A percentile compares a stretch with the other conserved stretches of the same genome.
Evolutionary conservation across 768 basidiomycete species (phyloP).

Genomic region (Boletus rex-veris): DNA sequence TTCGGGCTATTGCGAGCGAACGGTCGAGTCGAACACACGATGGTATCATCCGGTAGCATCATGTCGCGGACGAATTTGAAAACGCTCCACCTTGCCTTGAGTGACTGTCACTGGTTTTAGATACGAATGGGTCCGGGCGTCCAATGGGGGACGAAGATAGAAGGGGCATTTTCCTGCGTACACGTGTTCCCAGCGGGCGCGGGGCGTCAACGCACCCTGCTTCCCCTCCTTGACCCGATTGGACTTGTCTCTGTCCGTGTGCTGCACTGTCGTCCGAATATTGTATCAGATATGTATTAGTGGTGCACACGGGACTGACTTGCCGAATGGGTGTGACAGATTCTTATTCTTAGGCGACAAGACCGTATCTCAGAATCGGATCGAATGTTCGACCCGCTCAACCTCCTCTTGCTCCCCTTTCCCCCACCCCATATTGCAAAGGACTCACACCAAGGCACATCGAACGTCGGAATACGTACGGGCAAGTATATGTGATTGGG

Average conservation of each 20-base stretch:
- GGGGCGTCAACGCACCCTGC: too few relatives aligned
- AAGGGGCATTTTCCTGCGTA: background rate
- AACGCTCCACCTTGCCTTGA: slow-evolving; percentile 21
- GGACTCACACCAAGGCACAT: background rate
- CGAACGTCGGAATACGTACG: slow-evolving; percentile 4
- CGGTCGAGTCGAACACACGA: too few relatives aligned
- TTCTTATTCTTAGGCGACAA: slow-evolving; percentile 3
- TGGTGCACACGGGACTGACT: slow-evolving; percentile 3
- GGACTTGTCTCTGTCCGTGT: slow-evolving; percentile 3
- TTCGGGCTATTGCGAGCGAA: too few relatives aligned
- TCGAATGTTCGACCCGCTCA: slow-evolving; percentile 7
- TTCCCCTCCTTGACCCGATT: background rate
- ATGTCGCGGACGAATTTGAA: slow-evolving; percentile 17
- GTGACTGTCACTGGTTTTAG: background rate
- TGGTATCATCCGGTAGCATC: too few relatives aligned
- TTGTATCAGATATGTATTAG: too few relatives aligned
- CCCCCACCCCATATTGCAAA: too few relatives aligned
- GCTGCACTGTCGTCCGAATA: background rate
- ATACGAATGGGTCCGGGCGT: background rate
- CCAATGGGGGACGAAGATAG: background rate
- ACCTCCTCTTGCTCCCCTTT: background rate
- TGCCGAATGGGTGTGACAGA: slow-evolving; percentile 23
- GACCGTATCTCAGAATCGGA: background rate
- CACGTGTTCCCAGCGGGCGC: background rate
- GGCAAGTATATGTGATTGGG: background rate